Conservation (phyloP, 1,284 basidiomycete genomes). For the Anthracocystis walkeri region DNA sequence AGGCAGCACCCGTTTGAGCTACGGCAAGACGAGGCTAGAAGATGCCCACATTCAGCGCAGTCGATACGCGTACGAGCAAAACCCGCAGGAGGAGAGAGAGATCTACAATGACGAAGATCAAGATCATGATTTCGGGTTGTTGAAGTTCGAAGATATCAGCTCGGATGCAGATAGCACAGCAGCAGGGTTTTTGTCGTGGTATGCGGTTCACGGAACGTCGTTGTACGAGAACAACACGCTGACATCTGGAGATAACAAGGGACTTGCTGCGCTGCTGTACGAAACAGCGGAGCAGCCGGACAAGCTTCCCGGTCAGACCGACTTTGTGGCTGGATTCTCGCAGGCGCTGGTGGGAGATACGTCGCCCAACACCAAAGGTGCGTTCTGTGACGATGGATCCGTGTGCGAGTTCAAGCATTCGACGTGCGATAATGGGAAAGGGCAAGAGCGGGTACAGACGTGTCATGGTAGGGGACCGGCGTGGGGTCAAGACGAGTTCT, state of each 20-base stretch:
- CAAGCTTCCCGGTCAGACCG: constrained; percentile 48
- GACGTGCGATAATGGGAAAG: constrained; percentile 52
- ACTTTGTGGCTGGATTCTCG: constrained; percentile 60
- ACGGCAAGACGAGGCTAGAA: constrained; percentile 77
- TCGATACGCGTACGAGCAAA: constrained; percentile 57
- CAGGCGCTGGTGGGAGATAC: constrained; percentile 62
- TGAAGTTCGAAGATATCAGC: constrained; percentile 52
- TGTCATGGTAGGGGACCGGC: constrained; percentile 59
- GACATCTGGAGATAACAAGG: constrained; percentile 62
- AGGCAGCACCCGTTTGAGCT: constrained; percentile 26
- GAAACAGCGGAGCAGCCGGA: constrained; percentile 52
- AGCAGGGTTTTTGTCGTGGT: constrained; percentile 74
- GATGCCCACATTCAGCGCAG: constrained; percentile 77
- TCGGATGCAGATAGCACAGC: constrained; percentile 8
- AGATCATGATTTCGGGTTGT: constrained; percentile 60
- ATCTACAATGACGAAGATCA: constrained; percentile 56
- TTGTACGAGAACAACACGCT: constrained; percentile 65
- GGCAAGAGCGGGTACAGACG: constrained; percentile 54
- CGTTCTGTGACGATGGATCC: constrained; percentile 58
- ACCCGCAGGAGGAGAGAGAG: constrained; percentile 56
- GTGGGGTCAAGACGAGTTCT: constrained; percentile 44
- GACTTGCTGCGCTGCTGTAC: constrained; percentile 58
- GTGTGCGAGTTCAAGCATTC: constrained; percentile 58
- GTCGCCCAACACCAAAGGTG: constrained; percentile 61
- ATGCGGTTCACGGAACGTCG: constrained; percentile 78